A percentile compares a stretch with the other conserved stretches of the same genome.
phyloP scores from a whole-genome alignment of 495 filamentous ascomycete genomes.

The Cercophora newfieldiana region DNA sequence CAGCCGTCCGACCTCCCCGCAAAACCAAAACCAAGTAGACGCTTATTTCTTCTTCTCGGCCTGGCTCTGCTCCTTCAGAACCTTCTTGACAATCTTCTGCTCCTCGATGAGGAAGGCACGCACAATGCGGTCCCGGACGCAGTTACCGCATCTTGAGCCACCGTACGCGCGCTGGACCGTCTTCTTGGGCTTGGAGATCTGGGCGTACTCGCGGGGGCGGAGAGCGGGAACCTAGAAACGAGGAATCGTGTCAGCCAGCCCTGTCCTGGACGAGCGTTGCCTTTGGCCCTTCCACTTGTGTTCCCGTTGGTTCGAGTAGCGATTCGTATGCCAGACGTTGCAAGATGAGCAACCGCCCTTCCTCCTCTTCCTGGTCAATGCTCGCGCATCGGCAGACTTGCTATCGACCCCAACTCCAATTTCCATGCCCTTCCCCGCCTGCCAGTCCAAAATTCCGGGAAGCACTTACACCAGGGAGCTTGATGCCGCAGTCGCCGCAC shows the following conservation, averaged over 20 bases:
- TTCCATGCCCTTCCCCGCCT: neutral
- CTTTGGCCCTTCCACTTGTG: neutral
- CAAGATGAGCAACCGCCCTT: neutral
- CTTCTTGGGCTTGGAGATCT: conserved; percentile 97
- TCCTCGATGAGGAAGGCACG: conserved; percentile 99
- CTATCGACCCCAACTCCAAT: neutral
- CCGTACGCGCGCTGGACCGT: conserved; percentile 97
- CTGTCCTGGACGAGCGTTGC: neutral
- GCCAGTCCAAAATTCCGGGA: neutral
- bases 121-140: conserved; percentile 95
- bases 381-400: neutral
- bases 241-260: conserved; percentile 12
- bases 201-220: conserved; percentile 93
- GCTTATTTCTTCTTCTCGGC: conserved; percentile 77
- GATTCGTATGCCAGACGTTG: neutral
- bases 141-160: conserved; percentile 96
- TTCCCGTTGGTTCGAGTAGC: neutral
- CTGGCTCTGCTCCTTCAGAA: conserved; percentile 77
- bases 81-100: conserved; percentile 99
- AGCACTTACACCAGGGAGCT: conserved; percentile 85
- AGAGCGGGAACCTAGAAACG: conserved; percentile 80
- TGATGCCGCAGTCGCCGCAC: conserved; percentile 97
- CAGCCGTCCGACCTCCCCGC: conserved; percentile 28
- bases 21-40: conserved; percentile 25
- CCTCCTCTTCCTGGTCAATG: neutral